Evolutionary conservation across 2,329 filamentous ascomycete species (phyloP).

Genomic region (Verticillium isaacii): DNA sequence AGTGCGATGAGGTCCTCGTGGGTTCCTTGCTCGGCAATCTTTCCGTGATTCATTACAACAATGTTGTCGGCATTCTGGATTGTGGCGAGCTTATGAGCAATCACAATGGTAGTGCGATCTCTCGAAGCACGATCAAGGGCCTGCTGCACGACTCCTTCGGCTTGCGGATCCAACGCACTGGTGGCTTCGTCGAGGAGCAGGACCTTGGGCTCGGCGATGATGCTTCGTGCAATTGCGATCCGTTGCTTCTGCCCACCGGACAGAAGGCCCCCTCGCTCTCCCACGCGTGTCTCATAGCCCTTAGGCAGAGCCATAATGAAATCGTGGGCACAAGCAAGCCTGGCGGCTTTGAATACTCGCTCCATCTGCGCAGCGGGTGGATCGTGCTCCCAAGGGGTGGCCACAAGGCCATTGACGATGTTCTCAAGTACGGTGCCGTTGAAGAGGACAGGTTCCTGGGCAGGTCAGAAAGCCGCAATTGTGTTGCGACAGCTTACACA

Average conservation of each 20-base stretch:
- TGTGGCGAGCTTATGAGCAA: conserved; percentile 52
- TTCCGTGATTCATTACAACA: conserved; percentile 20
- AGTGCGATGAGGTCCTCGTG: conserved; percentile 10
- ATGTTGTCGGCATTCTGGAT: conserved; percentile 26
- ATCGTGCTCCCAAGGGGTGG: conserved; percentile 4
- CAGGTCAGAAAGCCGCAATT: not conserved
- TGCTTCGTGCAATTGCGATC: conserved; percentile 59
- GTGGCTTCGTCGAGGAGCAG: conserved; percentile 65
- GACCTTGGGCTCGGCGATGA: conserved; percentile 55
- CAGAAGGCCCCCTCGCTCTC: conserved; percentile 15
- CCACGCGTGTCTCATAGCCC: conserved; percentile 17
- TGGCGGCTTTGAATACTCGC: conserved; percentile 14
- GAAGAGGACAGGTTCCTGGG: conserved; percentile 19
- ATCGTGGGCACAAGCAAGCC: conserved; percentile 16
- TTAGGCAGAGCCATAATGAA: conserved; percentile 17
- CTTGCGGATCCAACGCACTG: conserved; percentile 41
- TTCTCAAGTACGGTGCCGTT: conserved; percentile 17
- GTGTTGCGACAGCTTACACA: conserved; percentile 3
- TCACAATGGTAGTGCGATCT: conserved; percentile 57
- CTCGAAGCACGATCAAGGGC: conserved; percentile 48
- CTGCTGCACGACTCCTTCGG: conserved; percentile 44
- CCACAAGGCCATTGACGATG: conserved; percentile 16
- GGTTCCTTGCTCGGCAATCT: conserved; percentile 21
- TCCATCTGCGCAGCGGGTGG: conserved; percentile 2
- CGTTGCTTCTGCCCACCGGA: conserved; percentile 61